These are phyloP conservation scores for Suillus luteus DNA, from an alignment of 768 basidiomycete genomes.

Conservation along the genomic window DNA sequence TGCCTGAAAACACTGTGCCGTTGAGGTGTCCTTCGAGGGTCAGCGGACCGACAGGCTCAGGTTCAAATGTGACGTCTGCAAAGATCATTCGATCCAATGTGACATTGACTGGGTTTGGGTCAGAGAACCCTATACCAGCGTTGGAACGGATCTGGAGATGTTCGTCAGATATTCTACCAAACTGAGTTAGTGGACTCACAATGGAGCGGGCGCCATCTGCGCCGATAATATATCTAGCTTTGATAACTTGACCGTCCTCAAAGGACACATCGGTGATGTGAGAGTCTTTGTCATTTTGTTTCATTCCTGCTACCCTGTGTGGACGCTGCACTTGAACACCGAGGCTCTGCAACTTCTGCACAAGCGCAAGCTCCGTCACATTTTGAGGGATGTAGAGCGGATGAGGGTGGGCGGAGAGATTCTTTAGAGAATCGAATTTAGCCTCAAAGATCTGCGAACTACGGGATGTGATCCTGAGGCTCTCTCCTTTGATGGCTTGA, in stretches of 20 bases:
- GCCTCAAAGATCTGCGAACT: slow-evolving; percentile 28
- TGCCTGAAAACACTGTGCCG: slow-evolving; percentile 27
- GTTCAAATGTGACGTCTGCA: slow-evolving; percentile 47
- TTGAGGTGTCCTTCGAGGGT: slow-evolving; percentile 16
- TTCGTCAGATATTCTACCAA: too few species aligned
- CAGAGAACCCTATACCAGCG: slow-evolving; percentile 43
- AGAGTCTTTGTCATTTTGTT: slow-evolving; percentile 27
- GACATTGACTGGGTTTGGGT: slow-evolving; percentile 31
- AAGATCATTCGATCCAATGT: slow-evolving; percentile 42
- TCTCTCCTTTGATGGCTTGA: slow-evolving; percentile 27
- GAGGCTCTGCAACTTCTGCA: slow-evolving; percentile 32
- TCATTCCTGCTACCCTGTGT: slow-evolving; percentile 41
- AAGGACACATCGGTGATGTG: slow-evolving; percentile 43
- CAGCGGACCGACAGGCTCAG: slow-evolving; percentile 17
- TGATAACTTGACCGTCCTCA: too few species aligned
- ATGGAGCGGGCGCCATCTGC: too few species aligned
- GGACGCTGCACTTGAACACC: slow-evolving; percentile 40
- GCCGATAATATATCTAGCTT: too few species aligned
- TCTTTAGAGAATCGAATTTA: slow-evolving; percentile 36
- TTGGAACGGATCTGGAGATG: slow-evolving; percentile 5
- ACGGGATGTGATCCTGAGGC: slow-evolving; percentile 34
- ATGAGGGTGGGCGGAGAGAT: too few species aligned
- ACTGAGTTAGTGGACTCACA: too few species aligned
- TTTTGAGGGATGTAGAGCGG: too few species aligned
- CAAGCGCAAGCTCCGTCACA: slow-evolving; percentile 36